Evolutionary conservation across 768 basidiomycete genomes (phyloP).

Genomic region (Hemileccinum impolitum): DNA sequence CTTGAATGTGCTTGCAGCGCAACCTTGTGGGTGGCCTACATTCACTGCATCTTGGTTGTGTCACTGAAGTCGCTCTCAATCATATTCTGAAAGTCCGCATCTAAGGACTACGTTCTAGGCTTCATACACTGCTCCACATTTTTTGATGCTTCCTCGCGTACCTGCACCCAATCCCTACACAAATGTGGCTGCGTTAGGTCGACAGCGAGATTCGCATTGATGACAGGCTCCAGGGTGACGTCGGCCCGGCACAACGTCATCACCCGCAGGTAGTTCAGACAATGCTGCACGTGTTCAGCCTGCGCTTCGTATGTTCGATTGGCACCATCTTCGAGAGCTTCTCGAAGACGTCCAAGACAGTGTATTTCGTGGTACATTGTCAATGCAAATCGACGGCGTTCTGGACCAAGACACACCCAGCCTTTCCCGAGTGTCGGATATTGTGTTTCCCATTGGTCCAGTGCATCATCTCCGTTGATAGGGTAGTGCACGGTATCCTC

Average conservation of each 20-base stretch:
- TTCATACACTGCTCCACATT: constrained; percentile 11
- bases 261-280: constrained; percentile 47
- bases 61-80: no score
- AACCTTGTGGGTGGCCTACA: no score
- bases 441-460: constrained; percentile 21
- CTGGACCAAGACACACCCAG: constrained; percentile 26
- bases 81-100: neutral
- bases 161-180: constrained; percentile 26
- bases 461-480: constrained; percentile 22
- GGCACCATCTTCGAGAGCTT: constrained; percentile 16
- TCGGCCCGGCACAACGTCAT: constrained; percentile 45
- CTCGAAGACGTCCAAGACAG: constrained; percentile 32
- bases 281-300: constrained; percentile 36
- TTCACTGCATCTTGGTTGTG: no score
- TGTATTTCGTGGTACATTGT: constrained; percentile 39
- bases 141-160: constrained; percentile 21
- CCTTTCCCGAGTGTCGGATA: constrained; percentile 18
- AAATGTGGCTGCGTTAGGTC: constrained; percentile 23
- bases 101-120: neutral
- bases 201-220: constrained; percentile 14
- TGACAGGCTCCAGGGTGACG: constrained; percentile 44
- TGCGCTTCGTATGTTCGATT: constrained; percentile 16
- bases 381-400: constrained; percentile 32
- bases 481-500: constrained; percentile 27
- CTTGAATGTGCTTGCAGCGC: no score